A percentile compares a stretch with the other conserved stretches of the same genome.
phyloP scores from a whole-genome alignment of 2,329 filamentous ascomycete genomes.

The Colletotrichum sp. region DNA sequence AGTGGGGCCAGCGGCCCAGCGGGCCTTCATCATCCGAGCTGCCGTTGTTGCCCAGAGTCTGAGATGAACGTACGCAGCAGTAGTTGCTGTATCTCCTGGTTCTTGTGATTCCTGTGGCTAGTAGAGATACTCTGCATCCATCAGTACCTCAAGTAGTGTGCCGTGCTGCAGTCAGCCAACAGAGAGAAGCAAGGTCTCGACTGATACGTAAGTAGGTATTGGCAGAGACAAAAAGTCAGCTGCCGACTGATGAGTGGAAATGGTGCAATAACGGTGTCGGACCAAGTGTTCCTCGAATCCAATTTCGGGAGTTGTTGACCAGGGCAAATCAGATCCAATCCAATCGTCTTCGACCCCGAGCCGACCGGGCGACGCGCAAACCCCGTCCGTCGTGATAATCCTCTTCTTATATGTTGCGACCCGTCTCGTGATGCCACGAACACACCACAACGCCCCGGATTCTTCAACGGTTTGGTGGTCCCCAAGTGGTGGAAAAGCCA shows the following conservation, averaged over 20 bases:
- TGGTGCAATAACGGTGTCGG: not conserved
- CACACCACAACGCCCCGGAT: not conserved
- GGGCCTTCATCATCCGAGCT: conserved; percentile 25
- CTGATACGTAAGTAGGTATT: not conserved
- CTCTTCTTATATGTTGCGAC: not conserved
- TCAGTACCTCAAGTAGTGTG: not conserved
- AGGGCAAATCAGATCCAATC: not conserved
- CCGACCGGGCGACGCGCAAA: not conserved
- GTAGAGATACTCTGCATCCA: not conserved
- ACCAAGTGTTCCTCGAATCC: not conserved
- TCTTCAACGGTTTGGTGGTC: not conserved
- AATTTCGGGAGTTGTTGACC: not conserved
- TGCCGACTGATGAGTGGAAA: not conserved
- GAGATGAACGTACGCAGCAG: not conserved
- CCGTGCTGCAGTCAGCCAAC: not conserved
- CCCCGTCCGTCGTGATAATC: not conserved
- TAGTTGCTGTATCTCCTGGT: not conserved
- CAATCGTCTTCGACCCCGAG: not conserved
- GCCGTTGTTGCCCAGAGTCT: conserved; percentile 9
- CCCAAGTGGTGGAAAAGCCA: conserved; percentile 3
- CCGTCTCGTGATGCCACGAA: conserved; percentile 1
- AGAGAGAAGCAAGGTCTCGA: not conserved
- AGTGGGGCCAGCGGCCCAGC: conserved; percentile 23
- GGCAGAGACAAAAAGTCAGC: not conserved
- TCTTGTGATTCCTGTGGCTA: not conserved